phyloP scores from a whole-genome alignment of 73 alveolate genomes.

The Paramecium sonneborni region DNA sequence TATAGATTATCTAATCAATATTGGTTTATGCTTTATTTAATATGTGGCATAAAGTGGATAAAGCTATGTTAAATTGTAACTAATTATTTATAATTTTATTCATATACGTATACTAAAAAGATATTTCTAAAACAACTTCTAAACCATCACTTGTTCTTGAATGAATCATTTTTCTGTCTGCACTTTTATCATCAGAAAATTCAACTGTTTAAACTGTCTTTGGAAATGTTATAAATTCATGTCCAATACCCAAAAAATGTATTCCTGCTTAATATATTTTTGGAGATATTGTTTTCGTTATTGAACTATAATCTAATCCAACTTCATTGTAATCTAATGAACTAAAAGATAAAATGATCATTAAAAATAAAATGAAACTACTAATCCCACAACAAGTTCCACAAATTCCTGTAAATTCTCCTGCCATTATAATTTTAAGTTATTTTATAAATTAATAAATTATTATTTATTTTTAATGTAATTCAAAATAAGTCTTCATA shows the following conservation, averaged over 20 bases:
- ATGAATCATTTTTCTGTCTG: constrained; percentile 84
- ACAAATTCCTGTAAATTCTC: constrained; percentile 3
- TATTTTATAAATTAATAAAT: background rate
- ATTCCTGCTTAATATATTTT: constrained; percentile 86
- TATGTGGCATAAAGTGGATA: constrained; percentile 88
- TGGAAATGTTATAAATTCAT: constrained; percentile 92
- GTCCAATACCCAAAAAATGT: constrained; percentile 95
- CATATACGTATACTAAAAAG: constrained; percentile 83
- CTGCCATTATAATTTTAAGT: constrained; percentile 27
- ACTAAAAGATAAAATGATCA: constrained; percentile 75
- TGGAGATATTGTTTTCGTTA: constrained; percentile 87
- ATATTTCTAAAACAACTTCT: constrained; percentile 91
- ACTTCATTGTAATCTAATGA: constrained; percentile 92
- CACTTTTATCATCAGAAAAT: constrained; percentile 81
- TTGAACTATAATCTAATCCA: constrained; percentile 94
- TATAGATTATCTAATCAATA: constrained; percentile 85
- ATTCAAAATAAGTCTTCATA: constrained; percentile 28
- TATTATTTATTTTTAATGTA: background rate
- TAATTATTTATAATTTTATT: background rate
- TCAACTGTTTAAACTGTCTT: constrained; percentile 93
- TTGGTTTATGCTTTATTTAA: constrained; percentile 81
- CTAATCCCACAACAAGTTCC: constrained; percentile 61
- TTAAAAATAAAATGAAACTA: constrained; percentile 5
- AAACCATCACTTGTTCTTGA: constrained; percentile 97
- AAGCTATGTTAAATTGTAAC: constrained; percentile 72